Evolutionary conservation across 495 filamentous ascomycete species (phyloP).

Genomic region (Polyplosphaeria fusca): DNA sequence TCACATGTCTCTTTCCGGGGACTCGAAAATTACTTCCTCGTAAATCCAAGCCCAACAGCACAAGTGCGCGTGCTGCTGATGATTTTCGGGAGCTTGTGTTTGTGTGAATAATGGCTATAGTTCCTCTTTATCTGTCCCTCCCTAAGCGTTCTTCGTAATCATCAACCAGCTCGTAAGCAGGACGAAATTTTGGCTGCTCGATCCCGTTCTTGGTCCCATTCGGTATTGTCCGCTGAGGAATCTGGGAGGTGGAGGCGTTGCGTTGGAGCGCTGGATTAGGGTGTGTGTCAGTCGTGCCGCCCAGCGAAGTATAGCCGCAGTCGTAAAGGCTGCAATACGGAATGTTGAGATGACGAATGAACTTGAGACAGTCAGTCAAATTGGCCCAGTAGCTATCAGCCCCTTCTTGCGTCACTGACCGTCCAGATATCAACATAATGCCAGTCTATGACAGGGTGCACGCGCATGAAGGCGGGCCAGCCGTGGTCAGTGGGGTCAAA

Average conservation of each 20-base stretch:
- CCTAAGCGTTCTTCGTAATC: constrained; percentile 85
- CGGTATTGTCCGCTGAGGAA: not conserved
- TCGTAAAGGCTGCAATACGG: constrained; percentile 86
- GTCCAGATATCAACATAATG: constrained; percentile 94
- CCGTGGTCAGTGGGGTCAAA: constrained; percentile 85
- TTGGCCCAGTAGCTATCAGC: no score
- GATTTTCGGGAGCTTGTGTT: no score
- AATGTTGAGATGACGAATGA: constrained; percentile 74
- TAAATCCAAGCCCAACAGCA: no score
- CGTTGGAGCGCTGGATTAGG: constrained; percentile 71
- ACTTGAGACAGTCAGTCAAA: constrained; percentile 51
- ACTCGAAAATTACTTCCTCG: no score
- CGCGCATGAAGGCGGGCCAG: constrained; percentile 89
- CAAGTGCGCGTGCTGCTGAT: no score
- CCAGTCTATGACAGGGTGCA: constrained; percentile 97
- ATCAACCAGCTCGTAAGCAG: constrained; percentile 81
- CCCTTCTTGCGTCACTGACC: constrained; percentile 48
- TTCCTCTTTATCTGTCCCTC: constrained; percentile 51
- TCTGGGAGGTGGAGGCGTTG: not conserved
- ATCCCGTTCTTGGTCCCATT: constrained; percentile 25
- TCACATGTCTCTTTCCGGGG: no score
- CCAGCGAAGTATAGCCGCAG: constrained; percentile 78
- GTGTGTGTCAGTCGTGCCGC: constrained; percentile 83
- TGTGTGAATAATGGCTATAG: no score
- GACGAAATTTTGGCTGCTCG: constrained; percentile 55